Percentiles rank a stretch among this genome's conserved stretches.
phyloP scores from a whole-genome alignment of 495 filamentous ascomycete species.

The Xylaria intraflava region DNA sequence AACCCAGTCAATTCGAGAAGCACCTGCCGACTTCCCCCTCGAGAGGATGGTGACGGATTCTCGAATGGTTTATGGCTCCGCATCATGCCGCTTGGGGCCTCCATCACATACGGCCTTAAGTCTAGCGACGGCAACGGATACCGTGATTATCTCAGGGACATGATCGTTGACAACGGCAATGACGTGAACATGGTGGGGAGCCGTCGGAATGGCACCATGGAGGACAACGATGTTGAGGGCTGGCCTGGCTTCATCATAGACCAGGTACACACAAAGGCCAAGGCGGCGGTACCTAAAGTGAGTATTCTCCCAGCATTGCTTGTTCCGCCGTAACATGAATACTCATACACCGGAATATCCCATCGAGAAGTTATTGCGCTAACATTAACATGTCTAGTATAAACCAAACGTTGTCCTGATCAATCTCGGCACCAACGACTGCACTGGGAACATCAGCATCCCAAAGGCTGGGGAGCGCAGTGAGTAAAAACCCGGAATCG shows the following conservation, averaged over 20 bases:
- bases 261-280: slow-evolving; percentile 33
- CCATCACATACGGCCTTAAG: slow-evolving; percentile 45
- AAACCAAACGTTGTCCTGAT: slow-evolving; percentile 47
- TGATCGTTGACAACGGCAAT: slow-evolving; percentile 24
- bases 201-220: slow-evolving; percentile 39
- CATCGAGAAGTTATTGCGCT: background rate
- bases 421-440: slow-evolving; percentile 47
- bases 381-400: background rate
- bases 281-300: slow-evolving; percentile 17
- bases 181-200: slow-evolving; percentile 48
- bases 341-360: background rate
- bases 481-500: slow-evolving; percentile 12
- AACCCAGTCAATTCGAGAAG: background rate
- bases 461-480: slow-evolving; percentile 23
- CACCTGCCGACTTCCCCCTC: background rate
- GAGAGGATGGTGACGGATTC: slow-evolving; percentile 12
- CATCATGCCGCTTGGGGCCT: slow-evolving; percentile 50
- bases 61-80: slow-evolving; percentile 30
- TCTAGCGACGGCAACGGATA: slow-evolving; percentile 34
- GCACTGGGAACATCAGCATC: slow-evolving; percentile 20
- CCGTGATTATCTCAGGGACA: slow-evolving; percentile 23
- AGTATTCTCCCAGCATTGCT: background rate
- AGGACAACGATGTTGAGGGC: slow-evolving; percentile 48
- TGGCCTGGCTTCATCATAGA: slow-evolving; percentile 43
- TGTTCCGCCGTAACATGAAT: too few species aligned